Percentiles rank a stretch among this genome's conserved stretches.
phyloP scores from a whole-genome alignment of 1,139 yeast species.

The Trichomonascaceae sp. region DNA sequence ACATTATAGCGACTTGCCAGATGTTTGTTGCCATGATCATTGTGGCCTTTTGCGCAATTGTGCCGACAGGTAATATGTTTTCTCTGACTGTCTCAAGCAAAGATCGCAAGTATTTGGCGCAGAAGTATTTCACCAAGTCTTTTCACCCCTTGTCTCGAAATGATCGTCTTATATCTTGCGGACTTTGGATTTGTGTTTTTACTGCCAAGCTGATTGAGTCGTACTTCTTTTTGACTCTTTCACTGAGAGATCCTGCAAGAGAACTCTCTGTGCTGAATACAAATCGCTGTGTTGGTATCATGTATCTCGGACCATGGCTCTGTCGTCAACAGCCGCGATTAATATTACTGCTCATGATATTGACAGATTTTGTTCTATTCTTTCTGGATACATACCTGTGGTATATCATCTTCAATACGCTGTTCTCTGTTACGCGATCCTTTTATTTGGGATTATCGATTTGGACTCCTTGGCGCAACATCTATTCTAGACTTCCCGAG shows the following conservation, averaged over 20 bases:
- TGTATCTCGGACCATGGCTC: constrained; percentile 41
- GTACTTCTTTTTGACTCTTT: constrained; percentile 70
- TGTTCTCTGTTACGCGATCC: constrained; percentile 65
- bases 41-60: constrained; percentile 53
- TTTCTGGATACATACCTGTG: constrained; percentile 83
- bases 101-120: constrained; percentile 24
- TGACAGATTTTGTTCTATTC: constrained; percentile 61
- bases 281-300: constrained; percentile 59
- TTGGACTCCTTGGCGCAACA: constrained; percentile 82
- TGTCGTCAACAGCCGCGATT: constrained; percentile 59
- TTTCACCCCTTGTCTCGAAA: constrained; percentile 50
- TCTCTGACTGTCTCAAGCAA: constrained; percentile 31
- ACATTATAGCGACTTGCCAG: constrained; percentile 50
- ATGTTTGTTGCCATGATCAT: constrained; percentile 56
- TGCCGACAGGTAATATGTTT: constrained; percentile 48
- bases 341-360: constrained; percentile 47
- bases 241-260: constrained; percentile 72
- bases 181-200: constrained; percentile 66
- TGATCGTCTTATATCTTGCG: constrained; percentile 50
- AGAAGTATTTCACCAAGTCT: constrained; percentile 41
- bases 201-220: constrained; percentile 73
- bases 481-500: constrained; percentile 67
- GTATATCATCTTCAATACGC: constrained; percentile 77
- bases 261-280: constrained; percentile 56
- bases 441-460: constrained; percentile 72